Base-by-base conservation (phyloP, 139 green algal genomes). In the Chlorella sp. region DNA sequence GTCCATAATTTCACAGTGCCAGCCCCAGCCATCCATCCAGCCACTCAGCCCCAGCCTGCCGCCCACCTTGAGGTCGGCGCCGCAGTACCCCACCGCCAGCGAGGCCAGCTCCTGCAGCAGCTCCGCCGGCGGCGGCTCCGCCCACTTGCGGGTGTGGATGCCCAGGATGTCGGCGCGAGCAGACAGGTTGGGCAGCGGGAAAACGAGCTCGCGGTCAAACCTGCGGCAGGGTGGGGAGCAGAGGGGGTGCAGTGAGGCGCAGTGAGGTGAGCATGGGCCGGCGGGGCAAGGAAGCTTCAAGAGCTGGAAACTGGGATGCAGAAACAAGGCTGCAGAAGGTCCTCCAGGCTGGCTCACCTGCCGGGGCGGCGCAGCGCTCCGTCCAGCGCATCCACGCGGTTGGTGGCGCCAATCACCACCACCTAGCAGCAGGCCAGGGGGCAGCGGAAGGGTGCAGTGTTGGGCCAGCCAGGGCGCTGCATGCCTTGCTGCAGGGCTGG, bases 131-230 rank as follows among this genome's bases (percentile, higher is more conserved):
- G 95, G 96, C 40, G 87, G 92, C 51, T 94, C 67, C 28, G 86
- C 67, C 96, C 96, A 99, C 58, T 89, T 88, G 48, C 83, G 62
- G 8, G 95, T 99, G 91, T 99, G 96, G 86, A 99, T 99, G 82
- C 88, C 44, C 82, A 99, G 87, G 82, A 99, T 99, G 67, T 91
- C 81, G n/a, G 72, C 77, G 3, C 96, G 89, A 1, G 94, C 96
- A 51, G 85, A 11, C 43, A 88, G 76, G 79, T 89, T 88, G 81
- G 92, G 94, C 76, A 97, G 86, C 1, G 91, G 93, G 80, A 97
- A 97, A 40, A 93, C 69, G 38, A 97, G 91, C 88, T 97, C 94
- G 41, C 94, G 83, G 82, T 97, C 94, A 88, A 97, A 97, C 43
- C 94, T 88, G 75, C 76, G 20, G 7, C 4, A 17, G 46, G 46